A percentile compares a stretch with the other conserved stretches of the same genome.
phyloP scores from a whole-genome alignment of 345 rosid genomes.

The Syzygium aqueum region DNA sequence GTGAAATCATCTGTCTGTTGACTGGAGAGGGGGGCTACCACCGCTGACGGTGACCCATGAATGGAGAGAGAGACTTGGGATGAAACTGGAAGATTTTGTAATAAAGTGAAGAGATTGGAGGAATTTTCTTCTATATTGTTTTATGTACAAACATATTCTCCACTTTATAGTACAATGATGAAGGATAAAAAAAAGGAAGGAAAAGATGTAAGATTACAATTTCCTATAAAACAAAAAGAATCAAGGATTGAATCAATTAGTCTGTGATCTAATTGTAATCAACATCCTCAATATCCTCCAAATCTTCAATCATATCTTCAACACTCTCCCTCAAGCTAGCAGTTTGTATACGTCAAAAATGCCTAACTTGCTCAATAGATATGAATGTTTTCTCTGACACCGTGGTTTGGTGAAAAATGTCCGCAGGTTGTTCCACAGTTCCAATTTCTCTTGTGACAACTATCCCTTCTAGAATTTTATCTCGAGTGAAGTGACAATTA shows the following conservation, averaged over 20 bases:
- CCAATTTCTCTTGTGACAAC: too few relatives aligned
- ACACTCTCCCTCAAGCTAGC: background rate
- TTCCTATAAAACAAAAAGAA: background rate
- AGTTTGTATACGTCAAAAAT: background rate
- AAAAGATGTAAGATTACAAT: background rate
- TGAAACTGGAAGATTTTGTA: too few relatives aligned
- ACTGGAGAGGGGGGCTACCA: too few relatives aligned
- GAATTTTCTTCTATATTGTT: too few relatives aligned
- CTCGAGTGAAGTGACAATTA: background rate
- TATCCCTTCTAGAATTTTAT: too few relatives aligned
- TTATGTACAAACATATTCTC: too few relatives aligned
- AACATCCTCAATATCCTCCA: too few relatives aligned
- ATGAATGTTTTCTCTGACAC: background rate
- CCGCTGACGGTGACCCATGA: too few relatives aligned
- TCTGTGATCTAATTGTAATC: accelerated
- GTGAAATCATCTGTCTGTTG: too few relatives aligned
- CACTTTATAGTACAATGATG: background rate
- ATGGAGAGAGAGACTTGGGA: too few relatives aligned
- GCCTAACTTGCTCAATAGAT: background rate
- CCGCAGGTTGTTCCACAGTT: background rate
- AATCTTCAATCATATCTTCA: background rate
- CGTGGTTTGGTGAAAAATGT: background rate
- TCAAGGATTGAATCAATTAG: background rate
- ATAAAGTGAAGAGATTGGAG: too few relatives aligned
- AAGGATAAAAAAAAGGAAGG: background rate